A percentile compares a stretch with the other conserved stretches of the same genome.
These are phyloP conservation scores for Pichia cactophila DNA, from an alignment of 1,139 yeast species.

Conservation along the genomic window DNA sequence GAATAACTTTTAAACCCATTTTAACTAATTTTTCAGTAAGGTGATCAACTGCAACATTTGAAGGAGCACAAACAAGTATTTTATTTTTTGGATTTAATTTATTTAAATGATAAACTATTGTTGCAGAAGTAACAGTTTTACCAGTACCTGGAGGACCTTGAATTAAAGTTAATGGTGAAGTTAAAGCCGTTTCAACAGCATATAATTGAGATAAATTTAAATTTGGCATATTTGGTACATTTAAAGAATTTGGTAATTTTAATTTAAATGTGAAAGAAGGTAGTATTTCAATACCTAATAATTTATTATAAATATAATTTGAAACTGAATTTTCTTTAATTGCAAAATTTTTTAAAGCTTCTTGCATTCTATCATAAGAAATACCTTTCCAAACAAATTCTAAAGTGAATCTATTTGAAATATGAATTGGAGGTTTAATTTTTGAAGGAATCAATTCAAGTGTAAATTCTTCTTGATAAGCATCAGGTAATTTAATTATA, in stretches of 20 bases:
- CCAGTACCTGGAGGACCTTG: conserved; percentile 99
- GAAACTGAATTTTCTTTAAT: conserved; percentile 63
- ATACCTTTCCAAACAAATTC: conserved; percentile 90
- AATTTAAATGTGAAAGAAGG: conserved; percentile 56
- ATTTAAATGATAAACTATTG: conserved; percentile 72
- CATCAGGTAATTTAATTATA: conserved; percentile 65
- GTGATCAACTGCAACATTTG: conserved; percentile 93
- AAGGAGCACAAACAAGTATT: conserved; percentile 88
- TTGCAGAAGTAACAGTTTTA: conserved; percentile 89
- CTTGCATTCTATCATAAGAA: conserved; percentile 78
- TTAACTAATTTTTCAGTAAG: conserved; percentile 62
- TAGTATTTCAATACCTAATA: conserved; percentile 76
- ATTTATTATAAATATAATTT: conserved; percentile 68
- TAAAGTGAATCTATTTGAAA: conserved; percentile 66
- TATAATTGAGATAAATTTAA: conserved; percentile 71
- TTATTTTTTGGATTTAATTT: conserved; percentile 44
- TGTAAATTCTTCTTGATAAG: conserved; percentile 62
- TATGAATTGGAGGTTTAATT: conserved; percentile 50
- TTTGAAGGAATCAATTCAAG: conserved; percentile 49
- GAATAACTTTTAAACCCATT: conserved; percentile 67
- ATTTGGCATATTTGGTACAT: conserved; percentile 55
- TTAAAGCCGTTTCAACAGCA: conserved; percentile 68
- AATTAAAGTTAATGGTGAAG: conserved; percentile 72
- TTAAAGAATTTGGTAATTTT: conserved; percentile 50
- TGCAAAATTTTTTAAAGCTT: conserved; percentile 68